A percentile compares a stretch with the other conserved stretches of the same genome.
These are phyloP conservation scores for Myochromella boudieri DNA, from an alignment of 768 basidiomycete genomes.

Conservation along the genomic window DNA sequence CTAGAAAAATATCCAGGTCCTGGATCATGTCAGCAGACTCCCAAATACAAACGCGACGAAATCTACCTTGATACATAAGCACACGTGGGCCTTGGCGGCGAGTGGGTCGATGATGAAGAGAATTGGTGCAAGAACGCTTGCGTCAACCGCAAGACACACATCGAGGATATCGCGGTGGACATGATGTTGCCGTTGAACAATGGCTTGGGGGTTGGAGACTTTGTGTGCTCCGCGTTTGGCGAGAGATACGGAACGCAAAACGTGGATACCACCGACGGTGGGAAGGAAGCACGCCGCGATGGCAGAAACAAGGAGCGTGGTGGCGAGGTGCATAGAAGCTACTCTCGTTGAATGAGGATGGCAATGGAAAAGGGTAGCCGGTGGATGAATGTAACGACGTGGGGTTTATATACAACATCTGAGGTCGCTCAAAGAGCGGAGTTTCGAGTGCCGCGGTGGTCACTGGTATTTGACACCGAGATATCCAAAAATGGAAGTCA, in stretches of 20 bases:
- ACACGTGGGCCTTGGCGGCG: conserved; percentile 14
- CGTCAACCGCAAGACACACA: conserved; percentile 18
- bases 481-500: conserved; percentile 10
- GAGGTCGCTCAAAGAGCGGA: conserved; percentile 16
- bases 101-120: conserved; percentile 17
- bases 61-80: conserved; percentile 19
- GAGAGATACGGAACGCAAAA: conserved; percentile 9
- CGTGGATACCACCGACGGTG: conserved; percentile 6
- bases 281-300: conserved; percentile 17
- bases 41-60: neutral
- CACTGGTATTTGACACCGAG: neutral
- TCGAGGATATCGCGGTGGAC: conserved; percentile 19
- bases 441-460: conserved; percentile 16
- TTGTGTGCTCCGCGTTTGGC: conserved; percentile 10
- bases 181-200: conserved; percentile 17
- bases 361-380: conserved; percentile 4
- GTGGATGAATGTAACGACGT: neutral
- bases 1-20: conserved; percentile 18
- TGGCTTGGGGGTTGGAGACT: conserved; percentile 6
- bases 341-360: conserved; percentile 3
- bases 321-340: conserved; percentile 15
- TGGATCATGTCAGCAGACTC: neutral
- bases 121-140: conserved; percentile 10
- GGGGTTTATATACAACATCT: conserved; percentile 16
- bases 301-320: conserved; percentile 18